Base-by-base conservation (phyloP, 1,139 yeast species). In the Pichia sp. region DNA sequence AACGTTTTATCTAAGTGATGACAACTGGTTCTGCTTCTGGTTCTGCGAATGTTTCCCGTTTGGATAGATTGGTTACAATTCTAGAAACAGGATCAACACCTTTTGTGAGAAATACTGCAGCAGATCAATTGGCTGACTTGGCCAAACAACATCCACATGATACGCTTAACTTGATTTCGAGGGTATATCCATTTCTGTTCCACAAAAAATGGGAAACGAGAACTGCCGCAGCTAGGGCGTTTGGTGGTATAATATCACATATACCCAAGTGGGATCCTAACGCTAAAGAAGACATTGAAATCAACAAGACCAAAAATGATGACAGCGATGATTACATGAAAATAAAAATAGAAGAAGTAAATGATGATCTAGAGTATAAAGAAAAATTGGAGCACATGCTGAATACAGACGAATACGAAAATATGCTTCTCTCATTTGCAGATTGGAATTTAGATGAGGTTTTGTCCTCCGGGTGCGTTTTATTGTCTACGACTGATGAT, bases 61-160 rank as follows among this genome's bases (percentile, higher is more conserved):
- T 84, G 59, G 94, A 84, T 60, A 69, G 94, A 51, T 77, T 83
- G 60, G 92, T 83, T 51, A 77, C 81, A 28, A 69, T 92, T 50
- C 69, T 94, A 53, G 98, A 94, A 66, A 86, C 97, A 3, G 98
- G 98, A 11, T 87, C 97, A 16, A 88, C 97, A 5, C 86, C 87
- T 36, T 85, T 87, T 61, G 94, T 94, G 42, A 76, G 98, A 54
- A 87, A 86, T 58, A 87, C 97, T 10, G 99, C 98, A 0, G 98
- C 98, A 2, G 97, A 92, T 59, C 99, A 94, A 65, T 72, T 94
- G 54, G 88, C 96, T 3, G 97, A 90, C 56, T 73, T 94, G 42
- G 97, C 96, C 32, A 85, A 84, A 61, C 83, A 85, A 39, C 98
- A 94, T 57, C 97, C 97, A 0, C 97, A 90, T 61, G 98, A 94